A percentile compares a stretch with the other conserved stretches of the same genome.
Evolutionary conservation across 768 basidiomycete genomes (phyloP).

Genomic region (Cubamyces lactineus): DNA sequence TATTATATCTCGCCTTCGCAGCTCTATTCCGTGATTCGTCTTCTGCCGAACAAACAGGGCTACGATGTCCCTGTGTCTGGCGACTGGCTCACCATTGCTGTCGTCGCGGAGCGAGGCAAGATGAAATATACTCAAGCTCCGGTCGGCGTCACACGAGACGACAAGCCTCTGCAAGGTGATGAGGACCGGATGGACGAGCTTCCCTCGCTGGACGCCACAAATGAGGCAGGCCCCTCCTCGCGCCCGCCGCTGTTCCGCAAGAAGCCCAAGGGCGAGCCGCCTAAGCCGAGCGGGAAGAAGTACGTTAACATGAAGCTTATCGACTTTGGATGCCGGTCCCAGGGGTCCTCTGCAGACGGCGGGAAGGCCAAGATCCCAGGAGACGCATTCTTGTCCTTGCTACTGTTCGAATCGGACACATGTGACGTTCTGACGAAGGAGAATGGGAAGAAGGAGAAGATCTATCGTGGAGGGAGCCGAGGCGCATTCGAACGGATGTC

Average conservation of each 20-base stretch:
- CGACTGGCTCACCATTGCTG: constrained; percentile 96
- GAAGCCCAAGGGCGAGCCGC: constrained; percentile 39
- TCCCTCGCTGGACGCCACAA: constrained; percentile 21
- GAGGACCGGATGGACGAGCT: constrained; percentile 27
- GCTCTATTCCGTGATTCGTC: constrained; percentile 83
- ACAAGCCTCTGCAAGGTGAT: constrained; percentile 41
- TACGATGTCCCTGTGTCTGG: constrained; percentile 92
- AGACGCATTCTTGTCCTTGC: constrained; percentile 79
- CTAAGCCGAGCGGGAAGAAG: constrained; percentile 64
- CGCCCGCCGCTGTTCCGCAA: constrained; percentile 23
- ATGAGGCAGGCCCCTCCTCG: constrained; percentile 12
- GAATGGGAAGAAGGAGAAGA: constrained; percentile 56
- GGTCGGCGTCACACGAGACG: constrained; percentile 49
- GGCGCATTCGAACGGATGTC: constrained; percentile 92
- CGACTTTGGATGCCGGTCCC: constrained; percentile 74
- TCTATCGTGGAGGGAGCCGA: constrained; percentile 86
- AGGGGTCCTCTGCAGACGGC: constrained; percentile 52
- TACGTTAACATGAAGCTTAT: constrained; percentile 86
- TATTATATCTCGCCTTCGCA: constrained; percentile 89
- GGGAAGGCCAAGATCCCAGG: constrained; percentile 68
- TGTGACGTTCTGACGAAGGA: constrained; percentile 59
- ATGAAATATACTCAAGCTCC: constrained; percentile 74
- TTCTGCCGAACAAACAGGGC: constrained; percentile 75
- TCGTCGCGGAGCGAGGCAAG: constrained; percentile 88
- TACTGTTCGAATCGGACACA: constrained; percentile 88